These are phyloP conservation scores for Leccinellum rugosiceps DNA, from an alignment of 768 basidiomycete genomes.

Conservation along the genomic window DNA sequence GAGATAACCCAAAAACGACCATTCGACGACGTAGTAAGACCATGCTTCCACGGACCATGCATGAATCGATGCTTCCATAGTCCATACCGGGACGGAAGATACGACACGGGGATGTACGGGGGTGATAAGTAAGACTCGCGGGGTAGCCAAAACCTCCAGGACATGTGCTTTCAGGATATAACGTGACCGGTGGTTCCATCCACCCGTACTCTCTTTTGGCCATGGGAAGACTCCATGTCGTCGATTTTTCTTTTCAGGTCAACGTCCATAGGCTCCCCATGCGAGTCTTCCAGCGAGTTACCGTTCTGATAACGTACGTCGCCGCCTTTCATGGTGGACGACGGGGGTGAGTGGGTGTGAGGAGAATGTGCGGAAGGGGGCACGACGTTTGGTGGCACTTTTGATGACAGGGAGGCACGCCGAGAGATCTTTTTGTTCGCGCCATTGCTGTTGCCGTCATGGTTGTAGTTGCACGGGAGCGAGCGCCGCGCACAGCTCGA, in stretches of 20 bases:
- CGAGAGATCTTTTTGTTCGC: constrained; percentile 40
- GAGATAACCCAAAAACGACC: constrained; percentile 33
- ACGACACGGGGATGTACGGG: constrained; percentile 17
- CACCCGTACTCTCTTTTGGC: constrained; percentile 73
- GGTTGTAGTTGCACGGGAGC: constrained; percentile 77
- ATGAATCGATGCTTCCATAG: constrained; percentile 26
- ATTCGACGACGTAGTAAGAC: constrained; percentile 26
- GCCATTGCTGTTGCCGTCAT: constrained; percentile 44
- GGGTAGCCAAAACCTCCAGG: constrained; percentile 22
- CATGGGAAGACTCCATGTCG: constrained; percentile 47
- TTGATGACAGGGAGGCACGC: constrained; percentile 53
- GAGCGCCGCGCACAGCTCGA: constrained; percentile 77
- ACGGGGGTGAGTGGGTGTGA: constrained; percentile 55
- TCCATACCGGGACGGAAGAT: constrained; percentile 29
- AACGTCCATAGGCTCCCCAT: constrained; percentile 44
- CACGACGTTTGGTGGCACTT: constrained; percentile 20
- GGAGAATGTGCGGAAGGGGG: constrained; percentile 42
- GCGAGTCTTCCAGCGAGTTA: constrained; percentile 39
- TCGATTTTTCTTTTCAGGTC: constrained; percentile 63
- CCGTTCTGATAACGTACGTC: constrained; percentile 33
- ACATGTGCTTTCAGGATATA: constrained; percentile 50
- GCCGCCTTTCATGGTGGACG: constrained; percentile 31
- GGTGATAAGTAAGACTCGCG: constrained; percentile 18
- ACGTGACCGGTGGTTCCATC: constrained; percentile 45
- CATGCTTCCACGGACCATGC: constrained; percentile 30